Percentiles rank a stretch among this genome's conserved stretches.
phyloP scores from a whole-genome alignment of 2,329 filamentous ascomycete genomes.

The Epichloe coenophiala region DNA sequence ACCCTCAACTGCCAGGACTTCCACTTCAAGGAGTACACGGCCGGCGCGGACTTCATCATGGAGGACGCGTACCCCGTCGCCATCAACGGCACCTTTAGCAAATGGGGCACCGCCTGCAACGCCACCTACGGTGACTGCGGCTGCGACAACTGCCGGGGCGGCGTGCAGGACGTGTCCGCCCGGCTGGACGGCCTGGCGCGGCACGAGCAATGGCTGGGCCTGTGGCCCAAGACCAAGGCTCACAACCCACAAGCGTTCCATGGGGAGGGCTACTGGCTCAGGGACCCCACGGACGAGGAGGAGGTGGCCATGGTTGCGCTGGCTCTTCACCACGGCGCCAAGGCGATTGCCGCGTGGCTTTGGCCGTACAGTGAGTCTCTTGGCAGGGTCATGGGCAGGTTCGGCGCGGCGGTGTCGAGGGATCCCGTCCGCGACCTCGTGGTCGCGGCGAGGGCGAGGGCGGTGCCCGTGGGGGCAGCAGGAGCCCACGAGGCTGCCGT shows the following conservation, averaged over 20 bases:
- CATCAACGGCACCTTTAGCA: slow-evolving; percentile 39
- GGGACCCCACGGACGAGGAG: slow-evolving; percentile 30
- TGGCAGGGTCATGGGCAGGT: slow-evolving; percentile 23
- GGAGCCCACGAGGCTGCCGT: slow-evolving; percentile 5
- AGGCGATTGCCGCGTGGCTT: slow-evolving; percentile 30
- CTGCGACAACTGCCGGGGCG: slow-evolving; percentile 45
- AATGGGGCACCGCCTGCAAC: slow-evolving; percentile 44
- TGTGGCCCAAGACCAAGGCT: slow-evolving; percentile 29
- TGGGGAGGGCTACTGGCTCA: slow-evolving; percentile 33
- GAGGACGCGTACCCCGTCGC: slow-evolving; percentile 47
- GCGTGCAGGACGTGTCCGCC: slow-evolving; percentile 35
- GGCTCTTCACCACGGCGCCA: slow-evolving; percentile 31
- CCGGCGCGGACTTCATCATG: slow-evolving; percentile 45
- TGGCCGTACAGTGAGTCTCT: slow-evolving; percentile 27
- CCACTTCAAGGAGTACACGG: slow-evolving; percentile 40
- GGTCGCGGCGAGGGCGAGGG: slow-evolving; percentile 11
- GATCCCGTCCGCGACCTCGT: slow-evolving; percentile 26
- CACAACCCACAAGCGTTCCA: slow-evolving; percentile 34
- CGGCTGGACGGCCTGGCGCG: slow-evolving; percentile 25
- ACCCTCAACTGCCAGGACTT: slow-evolving; percentile 50
- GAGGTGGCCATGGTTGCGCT: slow-evolving; percentile 30
- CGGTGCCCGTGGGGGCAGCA: slow-evolving; percentile 4
- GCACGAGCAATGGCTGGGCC: slow-evolving; percentile 28
- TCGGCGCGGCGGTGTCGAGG: slow-evolving; percentile 24
- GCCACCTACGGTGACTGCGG: slow-evolving; percentile 47